These are phyloP conservation scores for Backusella westeae DNA, from an alignment of 192 early-diverging fungal genomes.

Conservation along the genomic window DNA sequence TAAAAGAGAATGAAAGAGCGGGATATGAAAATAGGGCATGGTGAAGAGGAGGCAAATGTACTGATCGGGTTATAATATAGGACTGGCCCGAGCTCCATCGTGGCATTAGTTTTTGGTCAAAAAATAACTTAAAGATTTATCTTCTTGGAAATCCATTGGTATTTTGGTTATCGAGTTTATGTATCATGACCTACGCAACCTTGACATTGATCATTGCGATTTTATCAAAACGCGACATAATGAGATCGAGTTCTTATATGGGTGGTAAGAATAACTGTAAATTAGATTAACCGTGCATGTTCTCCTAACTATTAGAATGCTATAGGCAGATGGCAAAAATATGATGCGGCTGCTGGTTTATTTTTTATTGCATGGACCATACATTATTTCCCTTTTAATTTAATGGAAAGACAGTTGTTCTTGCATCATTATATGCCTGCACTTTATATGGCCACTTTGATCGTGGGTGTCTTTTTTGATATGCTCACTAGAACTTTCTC, in stretches of 20 bases:
- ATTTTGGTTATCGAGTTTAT: conserved; percentile 73
- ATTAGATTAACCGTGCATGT: not conserved
- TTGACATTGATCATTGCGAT: conserved; percentile 54
- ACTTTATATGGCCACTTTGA: conserved; percentile 86
- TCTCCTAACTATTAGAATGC: not conserved
- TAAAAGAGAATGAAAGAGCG: not conserved
- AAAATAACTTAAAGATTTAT: conserved; percentile 77
- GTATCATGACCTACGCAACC: conserved; percentile 58
- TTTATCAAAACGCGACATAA: conserved; percentile 51
- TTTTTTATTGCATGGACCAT: conserved; percentile 78
- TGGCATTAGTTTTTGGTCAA: conserved; percentile 93
- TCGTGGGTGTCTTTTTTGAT: conserved; percentile 76
- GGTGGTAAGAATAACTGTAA: conserved; percentile 15
- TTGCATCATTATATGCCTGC: conserved; percentile 96
- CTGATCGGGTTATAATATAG: conserved; percentile 16
- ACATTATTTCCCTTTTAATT: conserved; percentile 91
- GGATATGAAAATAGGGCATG: no score
- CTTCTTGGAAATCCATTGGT: conserved; percentile 89
- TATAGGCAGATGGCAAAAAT: conserved; percentile 38
- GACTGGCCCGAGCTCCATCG: conserved; percentile 86
- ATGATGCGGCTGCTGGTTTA: conserved; percentile 67
- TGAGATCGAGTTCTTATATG: conserved; percentile 48
- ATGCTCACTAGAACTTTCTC: conserved; percentile 66
- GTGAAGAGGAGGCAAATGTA: not conserved
- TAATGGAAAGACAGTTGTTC: conserved; percentile 93